These are phyloP conservation scores for Avena insularis DNA, from an alignment of 176 grass and related monocot genomes.

Conservation along the genomic window DNA sequence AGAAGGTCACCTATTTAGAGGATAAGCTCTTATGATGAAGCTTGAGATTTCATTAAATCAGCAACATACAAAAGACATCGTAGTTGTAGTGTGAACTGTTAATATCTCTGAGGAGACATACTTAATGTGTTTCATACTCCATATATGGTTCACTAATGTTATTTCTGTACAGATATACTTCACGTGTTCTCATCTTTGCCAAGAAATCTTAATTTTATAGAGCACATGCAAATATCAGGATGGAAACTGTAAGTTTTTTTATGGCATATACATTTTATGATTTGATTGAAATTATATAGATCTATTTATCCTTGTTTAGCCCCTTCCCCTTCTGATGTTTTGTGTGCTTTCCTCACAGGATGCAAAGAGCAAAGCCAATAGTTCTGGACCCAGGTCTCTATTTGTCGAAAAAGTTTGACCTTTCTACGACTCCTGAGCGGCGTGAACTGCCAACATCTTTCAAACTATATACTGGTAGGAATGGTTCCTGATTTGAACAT, in stretches of 20 bases:
- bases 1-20: background rate
- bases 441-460: constrained; percentile 92
- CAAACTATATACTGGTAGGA: constrained; percentile 88
- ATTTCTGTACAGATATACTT: constrained; percentile 88
- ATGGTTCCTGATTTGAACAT: constrained; percentile 31
- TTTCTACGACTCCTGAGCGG: constrained; percentile 69
- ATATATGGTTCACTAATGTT: constrained; percentile 10
- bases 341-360: constrained; percentile 50
- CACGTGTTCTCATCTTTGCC: constrained; percentile 93
- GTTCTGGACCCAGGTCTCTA: constrained; percentile 94
- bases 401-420: constrained; percentile 93
- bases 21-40: background rate
- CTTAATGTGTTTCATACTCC: constrained; percentile 62
- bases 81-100: background rate
- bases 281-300: constrained; percentile 7
- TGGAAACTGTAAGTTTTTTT: constrained; percentile 85
- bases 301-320: constrained; percentile 6
- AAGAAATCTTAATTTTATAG: constrained; percentile 98
- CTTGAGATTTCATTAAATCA: constrained; percentile 18
- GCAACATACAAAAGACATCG: background rate
- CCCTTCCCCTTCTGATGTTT: constrained; percentile 26
- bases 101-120: constrained; percentile 61
- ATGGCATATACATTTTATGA: background rate
- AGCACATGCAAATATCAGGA: constrained; percentile 86
- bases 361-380: constrained; percentile 78